A percentile compares a stretch with the other conserved stretches of the same genome.
These are phyloP conservation scores for Parasarocladium wereldwijsianum DNA, from an alignment of 2,329 filamentous ascomycete genomes.

Conservation along the genomic window DNA sequence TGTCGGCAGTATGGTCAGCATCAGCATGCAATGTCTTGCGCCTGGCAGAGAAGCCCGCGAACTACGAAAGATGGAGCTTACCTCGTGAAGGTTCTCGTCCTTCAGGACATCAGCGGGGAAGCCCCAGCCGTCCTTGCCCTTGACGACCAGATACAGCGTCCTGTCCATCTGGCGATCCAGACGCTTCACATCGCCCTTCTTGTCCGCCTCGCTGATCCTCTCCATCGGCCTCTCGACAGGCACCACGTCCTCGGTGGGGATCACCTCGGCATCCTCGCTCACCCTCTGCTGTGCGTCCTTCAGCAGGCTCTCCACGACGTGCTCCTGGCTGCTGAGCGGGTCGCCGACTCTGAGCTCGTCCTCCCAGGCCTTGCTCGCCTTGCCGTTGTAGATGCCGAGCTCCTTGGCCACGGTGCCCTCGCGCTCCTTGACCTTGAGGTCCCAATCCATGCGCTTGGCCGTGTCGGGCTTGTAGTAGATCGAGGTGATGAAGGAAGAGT, in stretches of 20 bases:
- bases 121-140: constrained; percentile 60
- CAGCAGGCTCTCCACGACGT: constrained; percentile 53
- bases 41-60: background rate
- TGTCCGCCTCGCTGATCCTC: constrained; percentile 65
- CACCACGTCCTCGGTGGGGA: constrained; percentile 43
- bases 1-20: constrained; percentile 21
- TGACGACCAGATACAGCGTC: constrained; percentile 80
- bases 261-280: constrained; percentile 44
- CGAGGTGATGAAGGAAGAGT: constrained; percentile 72
- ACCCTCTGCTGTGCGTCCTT: constrained; percentile 57
- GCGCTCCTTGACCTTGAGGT: constrained; percentile 66
- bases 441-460: constrained; percentile 75
- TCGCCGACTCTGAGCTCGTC: constrained; percentile 77
- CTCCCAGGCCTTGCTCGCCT: constrained; percentile 63
- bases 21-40: background rate
- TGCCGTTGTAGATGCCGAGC: constrained; percentile 68
- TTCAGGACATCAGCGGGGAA: constrained; percentile 65
- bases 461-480: constrained; percentile 95
- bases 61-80: constrained; percentile 43
- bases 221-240: constrained; percentile 56
- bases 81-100: constrained; percentile 69
- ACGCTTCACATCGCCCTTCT: constrained; percentile 56
- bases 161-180: constrained; percentile 66
- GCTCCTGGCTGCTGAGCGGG: constrained; percentile 45
- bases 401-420: constrained; percentile 63